A percentile compares a stretch with the other conserved stretches of the same genome.
phyloP scores from a whole-genome alignment of 768 basidiomycete species.

The Chalciporus chontae region DNA sequence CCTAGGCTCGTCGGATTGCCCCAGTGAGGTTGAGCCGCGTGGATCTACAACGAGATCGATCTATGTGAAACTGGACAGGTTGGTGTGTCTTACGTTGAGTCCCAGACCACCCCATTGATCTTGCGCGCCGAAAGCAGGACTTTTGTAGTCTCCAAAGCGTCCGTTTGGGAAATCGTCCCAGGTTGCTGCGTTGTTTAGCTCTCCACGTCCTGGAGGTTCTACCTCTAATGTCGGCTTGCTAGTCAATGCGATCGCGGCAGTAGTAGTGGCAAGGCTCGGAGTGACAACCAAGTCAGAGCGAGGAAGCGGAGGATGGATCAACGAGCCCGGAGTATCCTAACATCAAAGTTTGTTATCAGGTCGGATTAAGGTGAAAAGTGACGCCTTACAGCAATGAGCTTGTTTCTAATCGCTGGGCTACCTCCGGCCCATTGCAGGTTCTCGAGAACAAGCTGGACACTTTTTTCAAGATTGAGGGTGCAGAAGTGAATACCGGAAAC shows the following conservation, averaged over 20 bases:
- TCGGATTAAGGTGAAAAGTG: conserved; percentile 4
- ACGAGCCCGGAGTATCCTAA: conserved; percentile 40
- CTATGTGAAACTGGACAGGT: background rate
- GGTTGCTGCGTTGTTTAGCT: conserved; percentile 69
- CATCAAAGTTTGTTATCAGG: conserved; percentile 5
- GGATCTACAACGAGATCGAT: conserved; percentile 40
- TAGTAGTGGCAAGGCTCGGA: conserved; percentile 59
- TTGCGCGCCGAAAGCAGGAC: conserved; percentile 87
- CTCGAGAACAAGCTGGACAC: conserved; percentile 83
- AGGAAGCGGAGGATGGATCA: conserved; percentile 25
- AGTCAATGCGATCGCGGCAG: conserved; percentile 56
- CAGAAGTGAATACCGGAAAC: conserved; percentile 87
- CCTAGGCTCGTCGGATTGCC: conserved; percentile 55
- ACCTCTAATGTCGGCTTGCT: conserved; percentile 44
- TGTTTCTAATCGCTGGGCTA: conserved; percentile 47
- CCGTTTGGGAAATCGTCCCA: conserved; percentile 99
- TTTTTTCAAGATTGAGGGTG: conserved; percentile 96
- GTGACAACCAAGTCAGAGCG: conserved; percentile 50
- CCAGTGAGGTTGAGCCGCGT: conserved; percentile 68
- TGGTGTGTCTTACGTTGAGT: conserved; percentile 44
- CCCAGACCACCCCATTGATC: conserved; percentile 74
- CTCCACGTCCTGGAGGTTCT: conserved; percentile 62
- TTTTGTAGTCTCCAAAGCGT: conserved; percentile 95
- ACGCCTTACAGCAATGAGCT: conserved; percentile 57
- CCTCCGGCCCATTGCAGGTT: conserved; percentile 66